Evolutionary conservation across 306 rosid species (phyloP).

Genomic region (Notholithocarpus densiflorus): DNA sequence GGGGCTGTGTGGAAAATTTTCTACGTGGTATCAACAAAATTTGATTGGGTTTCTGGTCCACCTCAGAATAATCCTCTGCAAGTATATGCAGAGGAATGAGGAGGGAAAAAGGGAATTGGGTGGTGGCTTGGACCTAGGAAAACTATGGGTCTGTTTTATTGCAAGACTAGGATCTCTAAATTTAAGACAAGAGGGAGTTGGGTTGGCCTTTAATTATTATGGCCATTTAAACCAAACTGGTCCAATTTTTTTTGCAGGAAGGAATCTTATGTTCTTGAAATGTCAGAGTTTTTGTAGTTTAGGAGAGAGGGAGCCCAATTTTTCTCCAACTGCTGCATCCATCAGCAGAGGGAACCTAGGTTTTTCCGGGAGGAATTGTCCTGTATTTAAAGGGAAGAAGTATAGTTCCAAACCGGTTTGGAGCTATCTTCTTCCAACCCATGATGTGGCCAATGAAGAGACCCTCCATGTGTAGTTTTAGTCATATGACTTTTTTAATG

Average conservation of each 20-base stretch:
- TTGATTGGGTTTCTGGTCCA: not conserved
- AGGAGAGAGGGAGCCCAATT: not conserved
- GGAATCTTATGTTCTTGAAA: not conserved
- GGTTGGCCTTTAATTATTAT: not conserved
- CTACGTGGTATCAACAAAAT: not conserved
- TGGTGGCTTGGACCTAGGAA: not conserved
- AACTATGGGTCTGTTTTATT: not conserved
- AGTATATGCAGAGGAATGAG: not conserved
- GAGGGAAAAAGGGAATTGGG: not conserved
- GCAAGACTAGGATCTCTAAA: not conserved
- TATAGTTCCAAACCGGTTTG: too few relatives aligned
- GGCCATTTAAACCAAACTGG: not conserved
- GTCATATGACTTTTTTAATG: too few relatives aligned
- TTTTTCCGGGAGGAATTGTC: not conserved
- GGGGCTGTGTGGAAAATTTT: not conserved
- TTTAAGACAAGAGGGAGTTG: not conserved
- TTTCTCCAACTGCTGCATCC: too few relatives aligned
- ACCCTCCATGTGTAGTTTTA: too few relatives aligned
- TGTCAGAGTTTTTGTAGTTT: not conserved
- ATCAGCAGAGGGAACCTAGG: too few relatives aligned
- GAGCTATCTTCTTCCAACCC: too few relatives aligned
- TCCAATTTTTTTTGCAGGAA: not conserved
- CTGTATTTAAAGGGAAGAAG: not conserved
- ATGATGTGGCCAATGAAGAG: too few relatives aligned
- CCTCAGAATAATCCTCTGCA: not conserved